Evolutionary conservation across 208 protist genomes (phyloP), one percentile per base, ranked within the genome.

Genomic region (Spongospora subterranea): DNA sequence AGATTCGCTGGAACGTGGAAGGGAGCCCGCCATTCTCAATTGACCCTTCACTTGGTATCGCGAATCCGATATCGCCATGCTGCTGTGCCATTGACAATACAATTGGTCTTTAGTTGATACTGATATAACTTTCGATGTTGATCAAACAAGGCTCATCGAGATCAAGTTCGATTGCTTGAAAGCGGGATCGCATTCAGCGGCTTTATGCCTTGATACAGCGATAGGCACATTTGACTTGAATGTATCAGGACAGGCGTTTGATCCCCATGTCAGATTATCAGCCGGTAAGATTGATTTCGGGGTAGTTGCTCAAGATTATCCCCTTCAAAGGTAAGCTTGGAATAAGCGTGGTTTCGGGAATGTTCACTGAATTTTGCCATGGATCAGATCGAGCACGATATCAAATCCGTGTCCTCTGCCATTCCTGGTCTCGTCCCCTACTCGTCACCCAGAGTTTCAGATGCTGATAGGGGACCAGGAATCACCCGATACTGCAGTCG

Each of bases 401-500:
- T 40, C 71, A 43, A 82, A 82, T 43, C 71, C 71, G n/a, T 82
- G 71, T 82, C 71, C 71, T 35, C 71, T 82, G 13, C 71, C 71
- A 43, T 82, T 82, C 6, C 6, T 35, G n/a, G 40, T 82, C 17
- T 82, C 71, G 17, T 82, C 17, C 13, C 71, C 71, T 6, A 35
- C 6, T 35, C 17, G 17, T 20, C n/a, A 82, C 35, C 71, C 71
- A 17, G 71, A 82, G 35, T 82, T 82, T 82, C n/a, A 6, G 71
- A 82, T 82, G 13, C 17, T 35, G 17, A 35, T 43, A 6, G 54
- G 29, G 54, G 29, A 65, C 20, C 35, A 43, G 13, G 71, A 6
- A 20, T 6, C 6, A 82, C 6, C 17, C n/a, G 71, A 43, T 13
- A 35, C 6, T 20, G 17, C 71, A 17, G 17, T 35, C 17, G 13